These are phyloP conservation scores for Puccinia brachypodii DNA, from an alignment of 1,284 basidiomycete genomes.

Conservation along the genomic window DNA sequence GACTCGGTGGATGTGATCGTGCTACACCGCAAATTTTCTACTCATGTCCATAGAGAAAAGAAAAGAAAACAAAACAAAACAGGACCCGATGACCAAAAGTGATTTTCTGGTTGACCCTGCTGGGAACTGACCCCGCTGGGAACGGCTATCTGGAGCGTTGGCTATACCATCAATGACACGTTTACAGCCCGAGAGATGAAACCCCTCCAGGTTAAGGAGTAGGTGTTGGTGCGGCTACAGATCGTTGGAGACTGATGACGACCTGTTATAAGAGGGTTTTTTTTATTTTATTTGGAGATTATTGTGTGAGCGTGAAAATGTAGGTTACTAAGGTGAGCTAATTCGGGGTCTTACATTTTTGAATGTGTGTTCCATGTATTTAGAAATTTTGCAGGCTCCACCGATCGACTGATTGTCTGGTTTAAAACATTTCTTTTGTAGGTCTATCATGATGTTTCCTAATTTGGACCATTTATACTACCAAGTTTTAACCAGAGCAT, in stretches of 20 bases:
- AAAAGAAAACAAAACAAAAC: neutral
- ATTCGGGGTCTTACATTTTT: neutral
- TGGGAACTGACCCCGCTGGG: too few species aligned
- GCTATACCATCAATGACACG: neutral
- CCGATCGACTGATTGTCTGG: constrained; percentile 7
- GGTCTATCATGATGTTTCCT: neutral
- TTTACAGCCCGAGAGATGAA: neutral
- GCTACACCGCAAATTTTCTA: neutral
- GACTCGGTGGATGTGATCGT: neutral
- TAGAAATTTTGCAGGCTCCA: constrained; percentile 11
- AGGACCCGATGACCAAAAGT: too few species aligned
- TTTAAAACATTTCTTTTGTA: neutral
- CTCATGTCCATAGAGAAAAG: neutral
- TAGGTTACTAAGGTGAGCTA: neutral
- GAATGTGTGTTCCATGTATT: constrained; percentile 13
- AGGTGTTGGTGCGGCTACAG: neutral
- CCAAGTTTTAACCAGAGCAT: neutral
- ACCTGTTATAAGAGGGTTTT: neutral
- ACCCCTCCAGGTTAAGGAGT: neutral
- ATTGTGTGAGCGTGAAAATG: neutral
- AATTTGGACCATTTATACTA: constrained; percentile 21
- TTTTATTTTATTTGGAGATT: neutral
- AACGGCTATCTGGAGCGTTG: neutral
- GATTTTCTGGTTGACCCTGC: too few species aligned
- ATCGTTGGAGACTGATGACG: constrained; percentile 19